These are phyloP conservation scores for Alternaria infectoria DNA, from an alignment of 2,329 filamentous ascomycete species.

Conservation along the genomic window DNA sequence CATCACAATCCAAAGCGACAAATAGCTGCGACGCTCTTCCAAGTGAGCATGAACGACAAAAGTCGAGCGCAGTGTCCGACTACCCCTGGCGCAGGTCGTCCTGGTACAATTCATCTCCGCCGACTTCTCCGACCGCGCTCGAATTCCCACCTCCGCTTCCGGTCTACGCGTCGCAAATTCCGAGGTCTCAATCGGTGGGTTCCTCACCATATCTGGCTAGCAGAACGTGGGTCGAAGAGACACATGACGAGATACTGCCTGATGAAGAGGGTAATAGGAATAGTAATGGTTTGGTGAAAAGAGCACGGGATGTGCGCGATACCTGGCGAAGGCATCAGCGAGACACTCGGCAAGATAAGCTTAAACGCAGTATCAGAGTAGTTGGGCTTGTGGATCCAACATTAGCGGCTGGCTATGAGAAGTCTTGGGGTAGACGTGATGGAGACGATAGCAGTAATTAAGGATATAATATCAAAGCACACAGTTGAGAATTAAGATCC, in stretches of 20 bases:
- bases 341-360: constrained; percentile 31
- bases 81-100: constrained; percentile 16
- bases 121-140: constrained; percentile 12
- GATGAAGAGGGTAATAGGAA: constrained; percentile 6
- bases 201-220: not conserved
- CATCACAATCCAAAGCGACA: constrained; percentile 3
- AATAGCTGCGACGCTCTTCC: constrained; percentile 8
- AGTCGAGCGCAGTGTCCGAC: constrained; percentile 4
- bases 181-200: not conserved
- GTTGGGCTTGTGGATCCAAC: constrained; percentile 38
- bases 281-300: constrained; percentile 26
- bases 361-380: constrained; percentile 43
- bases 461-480: constrained; percentile 11
- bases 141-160: constrained; percentile 17
- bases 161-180: not conserved
- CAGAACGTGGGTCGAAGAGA: not conserved
- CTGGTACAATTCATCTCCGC: constrained; percentile 14
- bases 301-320: constrained; percentile 30
- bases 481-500: not conserved
- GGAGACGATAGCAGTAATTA: not conserved
- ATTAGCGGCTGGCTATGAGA: constrained; percentile 22
- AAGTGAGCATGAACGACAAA: not conserved
- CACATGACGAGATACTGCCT: not conserved
- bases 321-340: constrained; percentile 26
- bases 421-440: not conserved